A percentile compares a stretch with the other conserved stretches of the same genome.
Conservation (phyloP, 148 eudicot genomes). For the Limonium bicolor region DNA sequence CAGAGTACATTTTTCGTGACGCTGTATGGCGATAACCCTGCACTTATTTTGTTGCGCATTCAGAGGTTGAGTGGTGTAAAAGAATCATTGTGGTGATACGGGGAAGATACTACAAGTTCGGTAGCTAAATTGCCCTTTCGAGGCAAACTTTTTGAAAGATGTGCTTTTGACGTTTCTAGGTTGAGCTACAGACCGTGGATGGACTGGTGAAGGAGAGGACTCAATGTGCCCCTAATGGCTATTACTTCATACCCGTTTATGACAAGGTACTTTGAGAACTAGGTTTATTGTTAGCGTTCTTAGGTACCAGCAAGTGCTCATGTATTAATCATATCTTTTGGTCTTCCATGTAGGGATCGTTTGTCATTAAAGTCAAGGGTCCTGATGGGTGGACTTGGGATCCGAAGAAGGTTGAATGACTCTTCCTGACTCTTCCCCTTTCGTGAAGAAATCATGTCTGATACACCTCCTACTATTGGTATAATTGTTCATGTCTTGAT, state of each 20-base stretch:
- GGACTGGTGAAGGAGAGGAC: conserved; percentile 96
- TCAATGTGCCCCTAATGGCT: conserved; percentile 99
- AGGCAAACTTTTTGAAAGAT: no score
- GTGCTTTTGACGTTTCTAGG: conserved; percentile 31
- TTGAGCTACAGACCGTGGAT: conserved; percentile 88
- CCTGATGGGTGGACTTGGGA: conserved; percentile 96
- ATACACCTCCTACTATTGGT: not conserved
- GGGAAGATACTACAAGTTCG: not conserved
- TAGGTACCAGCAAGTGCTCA: no score
- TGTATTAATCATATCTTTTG: no score
- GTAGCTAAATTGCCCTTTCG: no score
- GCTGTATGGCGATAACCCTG: no score
- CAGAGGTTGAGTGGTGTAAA: no score
- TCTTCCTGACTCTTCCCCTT: not conserved
- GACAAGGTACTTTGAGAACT: conserved; percentile 54
- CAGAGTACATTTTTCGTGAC: not conserved
- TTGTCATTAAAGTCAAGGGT: conserved; percentile 77
- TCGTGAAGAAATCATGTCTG: not conserved
- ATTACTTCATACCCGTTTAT: conserved; percentile 96
- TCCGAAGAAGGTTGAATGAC: conserved; percentile 66
- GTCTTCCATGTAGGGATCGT: conserved; percentile 99
- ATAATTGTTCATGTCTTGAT: conserved; percentile 9
- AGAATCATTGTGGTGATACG: not conserved
- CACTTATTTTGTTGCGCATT: no score
- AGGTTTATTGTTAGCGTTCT: no score